Base-by-base conservation (phyloP, 768 basidiomycete species). In the Lactarius quietus region DNA sequence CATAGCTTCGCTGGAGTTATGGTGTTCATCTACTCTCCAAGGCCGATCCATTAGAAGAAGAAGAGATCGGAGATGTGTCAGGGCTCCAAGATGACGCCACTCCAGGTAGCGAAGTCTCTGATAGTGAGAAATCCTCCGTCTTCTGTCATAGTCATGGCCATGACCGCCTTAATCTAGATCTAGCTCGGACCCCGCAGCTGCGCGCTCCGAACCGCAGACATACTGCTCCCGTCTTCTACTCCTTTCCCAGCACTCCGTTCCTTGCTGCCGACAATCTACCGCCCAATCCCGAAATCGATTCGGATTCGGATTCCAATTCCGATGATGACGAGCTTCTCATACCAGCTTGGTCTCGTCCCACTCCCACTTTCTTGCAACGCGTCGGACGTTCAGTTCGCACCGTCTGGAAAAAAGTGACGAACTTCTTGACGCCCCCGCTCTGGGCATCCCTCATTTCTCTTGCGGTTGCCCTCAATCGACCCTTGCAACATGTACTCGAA, bases 401-500 rank as follows among this genome's bases (percentile, higher is more conserved):
- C 15, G n/a, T 69, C 28, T 80, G 80, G 75, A 72, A 73, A 8
- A 74, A 76, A 8, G 75, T 88, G 70, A 83, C 83, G 72, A 81
- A 82, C 26, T 93, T 94, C 76, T 92, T 97, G 89, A 95, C 95
- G 0, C 89, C 88, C 0, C 94, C 95, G 0, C 83, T 95, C 45
- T 89, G 91, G 82, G 90, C 92, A 0, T 88, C 93, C 2, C 72
- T 92, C 23, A 74, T 83, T 2, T 92, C 90, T 3, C 77, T 95
- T 45, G 55, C 91, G 53, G 90, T 94, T 39, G 95, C 93, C 1
- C 84, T 89, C 71, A 79, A 89, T 14, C 86, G 78, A 8, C 89
- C 91, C 3, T 66, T 95, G 6, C 94, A 98, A 73, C 83, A 86
- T 57, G 73, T 81, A 10, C 80, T 98, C 59, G 83, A 88, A 29